Percentiles rank a stretch among this genome's conserved stretches.
These are phyloP conservation scores for Mycena belliarum DNA, from an alignment of 768 basidiomycete genomes.

Conservation along the genomic window DNA sequence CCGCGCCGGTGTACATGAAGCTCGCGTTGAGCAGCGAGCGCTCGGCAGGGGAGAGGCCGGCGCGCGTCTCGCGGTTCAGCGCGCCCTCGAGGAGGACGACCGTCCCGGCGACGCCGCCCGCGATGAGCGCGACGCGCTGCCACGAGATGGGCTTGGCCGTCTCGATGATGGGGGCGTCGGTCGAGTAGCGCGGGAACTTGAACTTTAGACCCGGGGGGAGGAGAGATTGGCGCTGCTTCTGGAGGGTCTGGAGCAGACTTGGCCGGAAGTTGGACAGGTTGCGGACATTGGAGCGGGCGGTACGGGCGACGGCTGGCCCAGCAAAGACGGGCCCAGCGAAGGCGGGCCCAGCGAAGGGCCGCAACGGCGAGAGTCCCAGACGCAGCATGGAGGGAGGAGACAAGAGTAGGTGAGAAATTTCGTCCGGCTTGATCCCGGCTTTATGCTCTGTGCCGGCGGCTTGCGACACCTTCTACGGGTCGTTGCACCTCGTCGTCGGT, in stretches of 20 bases:
- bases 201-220: slow-evolving; percentile 6
- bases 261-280: slow-evolving; percentile 19
- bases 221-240: slow-evolving; percentile 15
- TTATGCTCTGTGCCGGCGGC: too few species aligned
- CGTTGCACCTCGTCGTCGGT: too few species aligned
- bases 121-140: slow-evolving; percentile 35
- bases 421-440: too few species aligned
- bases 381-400: slow-evolving; percentile 14
- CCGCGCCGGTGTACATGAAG: slow-evolving; percentile 84
- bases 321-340: slow-evolving; percentile 11
- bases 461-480: too few species aligned
- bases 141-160: slow-evolving; percentile 33
- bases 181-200: slow-evolving; percentile 44
- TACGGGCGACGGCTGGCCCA: slow-evolving; percentile 5
- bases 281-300: slow-evolving; percentile 14
- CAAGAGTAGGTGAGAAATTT: not conserved
- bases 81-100: slow-evolving; percentile 62
- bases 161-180: slow-evolving; percentile 29
- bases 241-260: slow-evolving; percentile 15
- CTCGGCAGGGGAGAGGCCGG: slow-evolving; percentile 61
- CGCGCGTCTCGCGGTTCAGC: slow-evolving; percentile 80
- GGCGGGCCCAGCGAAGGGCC: slow-evolving; percentile 16
- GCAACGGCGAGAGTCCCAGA: slow-evolving; percentile 19
- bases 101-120: slow-evolving; percentile 63
- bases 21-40: slow-evolving; percentile 71